Base-by-base conservation (phyloP, 768 basidiomycete species). In the Tulasnella calospora region DNA sequence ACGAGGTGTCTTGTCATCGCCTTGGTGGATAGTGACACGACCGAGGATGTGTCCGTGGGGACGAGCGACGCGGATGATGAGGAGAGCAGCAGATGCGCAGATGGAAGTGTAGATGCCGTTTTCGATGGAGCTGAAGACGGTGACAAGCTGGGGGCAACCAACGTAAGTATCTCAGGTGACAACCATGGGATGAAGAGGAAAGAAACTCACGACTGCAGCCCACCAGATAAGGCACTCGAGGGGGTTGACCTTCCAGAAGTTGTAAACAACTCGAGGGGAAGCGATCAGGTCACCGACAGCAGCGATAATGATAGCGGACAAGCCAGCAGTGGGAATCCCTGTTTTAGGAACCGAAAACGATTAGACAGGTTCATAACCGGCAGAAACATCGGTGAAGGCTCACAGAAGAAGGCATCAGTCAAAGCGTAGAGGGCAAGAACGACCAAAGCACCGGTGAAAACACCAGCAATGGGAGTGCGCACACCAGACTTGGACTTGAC, bases 401-500 rank as follows among this genome's bases (percentile, higher is more conserved):
- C n/a, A 80, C 92, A 97, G 86, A 88, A 95, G 89, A 96, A 97
- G 47, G 95, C 95, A 33, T 90, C 89, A 0, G 97, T 97, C 57
- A 99, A 88, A 51, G 96, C 97, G 83, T 99, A 99, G 12, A 99
- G 86, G 0, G 98, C 95, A 79, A 98, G 92, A 78, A 99, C 88
- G 81, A 99, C 97, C 69, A 96, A 91, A 47, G 97, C 83, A 36
- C 94, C 92, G 30, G 95, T 92, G 81, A 93, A 83, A 78, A 96
- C 88, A 78, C 98, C 98, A 15, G 94, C 95, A 13, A 92, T 88
- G 10, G 98, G 98, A 2, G 98, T 99, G 74, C 97, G 90, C n/a
- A 99, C 97, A 71, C 98, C 98, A 0, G 94, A 96, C 84, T 97
- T 98, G 40, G 94, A 91, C 85, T 98, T 96, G 83, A 99, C 87